Evolutionary conservation across 257 asterid genomes (phyloP), one percentile per base, ranked within the genome.

Genomic region (Gynochthodes officinalis): DNA sequence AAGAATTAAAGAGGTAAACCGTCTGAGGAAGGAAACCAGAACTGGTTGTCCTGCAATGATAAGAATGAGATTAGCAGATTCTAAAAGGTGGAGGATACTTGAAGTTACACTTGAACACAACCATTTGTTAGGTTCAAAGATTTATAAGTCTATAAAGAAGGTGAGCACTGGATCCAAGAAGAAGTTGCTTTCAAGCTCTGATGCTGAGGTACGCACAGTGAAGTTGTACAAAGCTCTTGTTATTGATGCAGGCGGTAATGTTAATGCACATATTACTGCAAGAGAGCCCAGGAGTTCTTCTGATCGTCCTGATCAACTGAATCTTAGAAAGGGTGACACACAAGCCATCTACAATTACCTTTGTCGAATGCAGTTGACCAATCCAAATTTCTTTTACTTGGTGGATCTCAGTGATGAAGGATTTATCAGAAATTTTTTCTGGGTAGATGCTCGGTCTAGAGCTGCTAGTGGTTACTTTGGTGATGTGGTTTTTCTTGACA

Each of bases 1-100:
- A 78, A 87, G 89, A 35, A 82, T 80, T 79, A 92, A 88, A 84
- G 94, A 92, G 72, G 92, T 86, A 15, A 87, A 84, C 44, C 82
- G 82, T 67, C 84, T 85, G 69, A 84, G 96, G 65, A 90, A 89
- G 85, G 98, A 92, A 82, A 90, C 98, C n/a, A 77, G 98, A 75
- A 92, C 96, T 1, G 95, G 97, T 42, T 92, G 96, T 77, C 87
- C 86, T 33, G 96, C 93, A 72, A 92, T 89, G 96, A 74, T 92
- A 61, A 82, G 97, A 85, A 67, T 89, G 85, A 81, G 97, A 69
- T 67, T 88, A 72, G 84, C 83, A 78, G 96, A 90, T 69, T 84
- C 91, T 2, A 85, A 76, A 64, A 82, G 92, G 72, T 90, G 97
- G 98, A 88, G 97, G 73, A 63, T 90, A 75, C 91, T 86, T 53